phyloP scores from a whole-genome alignment of 169 alveolate species.

The Plasmodium knowlesi region DNA sequence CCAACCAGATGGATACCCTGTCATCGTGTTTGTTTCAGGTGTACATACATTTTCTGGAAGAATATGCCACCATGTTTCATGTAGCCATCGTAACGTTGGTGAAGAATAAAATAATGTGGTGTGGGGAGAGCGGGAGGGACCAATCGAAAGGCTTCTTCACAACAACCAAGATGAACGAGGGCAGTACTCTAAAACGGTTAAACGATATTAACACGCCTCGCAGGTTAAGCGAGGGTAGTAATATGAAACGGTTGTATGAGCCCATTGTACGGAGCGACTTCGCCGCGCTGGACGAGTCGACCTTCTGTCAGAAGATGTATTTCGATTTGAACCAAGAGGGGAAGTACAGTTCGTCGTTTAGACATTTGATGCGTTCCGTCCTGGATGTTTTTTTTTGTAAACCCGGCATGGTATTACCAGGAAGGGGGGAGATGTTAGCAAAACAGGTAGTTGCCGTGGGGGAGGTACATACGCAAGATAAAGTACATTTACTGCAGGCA shows the following conservation, averaged over 20 bases:
- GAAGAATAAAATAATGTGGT: conserved; percentile 11
- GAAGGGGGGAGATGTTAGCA: not conserved
- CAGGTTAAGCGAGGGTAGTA: not conserved
- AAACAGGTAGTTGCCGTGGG: not conserved
- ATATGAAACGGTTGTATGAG: not conserved
- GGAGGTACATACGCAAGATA: not conserved
- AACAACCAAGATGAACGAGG: not conserved
- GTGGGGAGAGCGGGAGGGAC: not conserved
- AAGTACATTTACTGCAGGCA: not conserved
- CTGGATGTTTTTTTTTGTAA: conserved; percentile 17
- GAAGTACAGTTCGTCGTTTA: conserved; percentile 18
- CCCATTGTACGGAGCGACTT: not conserved
- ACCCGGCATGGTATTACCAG: not conserved
- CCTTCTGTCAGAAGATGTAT: conserved; percentile 13
- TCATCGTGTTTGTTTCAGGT: conserved; percentile 23
- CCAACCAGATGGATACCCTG: not conserved
- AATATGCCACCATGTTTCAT: conserved; percentile 9
- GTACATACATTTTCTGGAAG: conserved; percentile 28
- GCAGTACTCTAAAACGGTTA: not conserved
- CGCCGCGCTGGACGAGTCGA: not conserved
- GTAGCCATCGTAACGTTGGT: conserved; percentile 19
- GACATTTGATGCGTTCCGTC: conserved; percentile 15
- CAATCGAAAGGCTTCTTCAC: not conserved
- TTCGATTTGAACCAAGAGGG: conserved; percentile 15
- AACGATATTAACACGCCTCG: not conserved